phyloP scores from a whole-genome alignment of 2,329 filamentous ascomycete species.

The Aspergillus chevalieri region DNA sequence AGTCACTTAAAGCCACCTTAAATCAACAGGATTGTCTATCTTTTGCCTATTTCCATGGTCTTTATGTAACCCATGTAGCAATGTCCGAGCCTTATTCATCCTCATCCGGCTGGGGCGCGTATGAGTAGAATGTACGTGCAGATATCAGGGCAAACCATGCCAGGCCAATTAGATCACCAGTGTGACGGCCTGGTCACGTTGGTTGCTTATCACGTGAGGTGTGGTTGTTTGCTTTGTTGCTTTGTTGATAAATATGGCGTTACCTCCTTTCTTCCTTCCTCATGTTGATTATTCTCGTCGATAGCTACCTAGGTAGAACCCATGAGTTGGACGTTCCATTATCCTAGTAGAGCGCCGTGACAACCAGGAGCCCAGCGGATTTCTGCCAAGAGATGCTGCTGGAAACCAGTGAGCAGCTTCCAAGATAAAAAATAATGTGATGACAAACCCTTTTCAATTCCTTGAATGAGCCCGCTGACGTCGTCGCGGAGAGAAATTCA shows the following conservation, averaged over 20 bases:
- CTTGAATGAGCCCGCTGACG: slow-evolving; percentile 10
- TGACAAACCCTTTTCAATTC: slow-evolving; percentile 10
- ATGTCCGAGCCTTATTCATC: background rate
- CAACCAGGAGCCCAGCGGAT: slow-evolving; percentile 5
- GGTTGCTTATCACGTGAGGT: no score
- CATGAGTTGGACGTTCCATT: no score
- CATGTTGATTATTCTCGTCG: no score
- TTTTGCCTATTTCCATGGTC: background rate
- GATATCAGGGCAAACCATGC: slow-evolving; percentile 16
- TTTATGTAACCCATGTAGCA: background rate
- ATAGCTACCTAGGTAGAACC: no score
- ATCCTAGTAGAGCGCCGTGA: no score
- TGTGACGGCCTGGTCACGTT: no score
- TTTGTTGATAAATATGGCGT: no score
- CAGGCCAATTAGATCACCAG: slow-evolving; percentile 11
- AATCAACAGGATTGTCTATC: background rate
- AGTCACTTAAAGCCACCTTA: background rate
- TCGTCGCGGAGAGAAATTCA: slow-evolving; percentile 9
- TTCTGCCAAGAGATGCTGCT: slow-evolving; percentile 13
- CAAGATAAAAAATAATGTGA: background rate
- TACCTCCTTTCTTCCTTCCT: no score
- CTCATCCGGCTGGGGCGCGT: background rate
- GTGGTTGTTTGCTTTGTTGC: no score
- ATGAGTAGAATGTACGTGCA: slow-evolving; percentile 11
- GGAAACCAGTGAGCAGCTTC: slow-evolving; percentile 4